Conservation (phyloP, 257 asterid genomes). For the Solanum rostratum region DNA sequence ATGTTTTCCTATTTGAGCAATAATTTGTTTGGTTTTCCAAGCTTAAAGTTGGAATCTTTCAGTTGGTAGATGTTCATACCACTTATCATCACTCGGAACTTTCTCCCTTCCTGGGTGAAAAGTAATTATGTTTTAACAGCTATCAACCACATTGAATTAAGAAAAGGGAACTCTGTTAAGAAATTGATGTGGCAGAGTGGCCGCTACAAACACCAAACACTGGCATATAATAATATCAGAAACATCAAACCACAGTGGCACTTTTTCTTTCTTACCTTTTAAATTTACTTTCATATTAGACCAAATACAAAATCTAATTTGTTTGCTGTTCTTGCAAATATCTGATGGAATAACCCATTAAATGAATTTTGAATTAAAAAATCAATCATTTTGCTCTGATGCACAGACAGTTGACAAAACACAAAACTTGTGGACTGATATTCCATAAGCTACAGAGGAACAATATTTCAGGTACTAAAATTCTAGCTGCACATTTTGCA, state of each 20-base stretch:
- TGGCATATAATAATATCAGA: not conserved
- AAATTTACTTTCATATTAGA: not conserved
- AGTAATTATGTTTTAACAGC: not conserved
- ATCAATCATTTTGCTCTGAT: not conserved
- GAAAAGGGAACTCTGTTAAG: not conserved
- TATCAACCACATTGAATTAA: not conserved
- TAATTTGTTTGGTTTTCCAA: not conserved
- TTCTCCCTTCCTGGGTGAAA: not conserved
- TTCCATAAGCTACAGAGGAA: not conserved
- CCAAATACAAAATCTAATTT: not conserved
- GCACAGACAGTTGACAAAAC: not conserved
- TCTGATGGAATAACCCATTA: not conserved
- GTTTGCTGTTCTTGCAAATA: not conserved
- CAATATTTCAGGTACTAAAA: not conserved
- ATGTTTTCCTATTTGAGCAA: not conserved
- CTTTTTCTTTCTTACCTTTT: not conserved
- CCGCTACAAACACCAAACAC: not conserved
- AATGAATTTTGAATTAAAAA: not conserved
- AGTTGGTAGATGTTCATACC: not conserved
- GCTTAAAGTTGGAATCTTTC: not conserved
- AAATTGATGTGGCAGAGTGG: not conserved
- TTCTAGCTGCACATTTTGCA: not conserved
- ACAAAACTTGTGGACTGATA: not conserved
- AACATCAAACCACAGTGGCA: not conserved
- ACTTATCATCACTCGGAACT: not conserved